Conservation (phyloP, 495 filamentous ascomycete genomes). For the Neurospora sp. region DNA sequence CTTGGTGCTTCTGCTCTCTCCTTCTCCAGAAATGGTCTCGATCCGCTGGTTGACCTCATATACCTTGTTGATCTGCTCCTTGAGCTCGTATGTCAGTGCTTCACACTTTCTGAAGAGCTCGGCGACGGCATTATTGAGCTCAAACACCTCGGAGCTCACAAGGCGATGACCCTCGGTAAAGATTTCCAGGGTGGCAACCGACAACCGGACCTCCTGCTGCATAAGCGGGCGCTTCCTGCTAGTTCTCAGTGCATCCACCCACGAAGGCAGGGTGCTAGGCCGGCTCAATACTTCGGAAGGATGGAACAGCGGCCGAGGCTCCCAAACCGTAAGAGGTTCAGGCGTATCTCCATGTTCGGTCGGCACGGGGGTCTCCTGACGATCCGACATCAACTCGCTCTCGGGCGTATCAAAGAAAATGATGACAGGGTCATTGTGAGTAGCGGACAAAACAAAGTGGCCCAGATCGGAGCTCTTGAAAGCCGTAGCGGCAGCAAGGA, state of each 20-base stretch:
- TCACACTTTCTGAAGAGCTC: conserved; percentile 76
- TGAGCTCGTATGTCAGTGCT: conserved; percentile 58
- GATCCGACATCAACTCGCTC: conserved; percentile 24
- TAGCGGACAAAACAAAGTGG: conserved; percentile 67
- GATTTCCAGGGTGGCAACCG: conserved; percentile 61
- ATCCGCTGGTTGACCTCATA: conserved; percentile 57
- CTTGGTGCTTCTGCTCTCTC: conserved; percentile 39
- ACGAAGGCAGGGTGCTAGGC: conserved; percentile 45
- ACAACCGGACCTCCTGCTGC: conserved; percentile 64
- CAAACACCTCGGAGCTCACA: conserved; percentile 61
- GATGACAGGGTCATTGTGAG: conserved; percentile 50
- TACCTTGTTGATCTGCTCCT: conserved; percentile 57
- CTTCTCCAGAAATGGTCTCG: conserved; percentile 48
- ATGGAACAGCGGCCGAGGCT: conserved; percentile 59
- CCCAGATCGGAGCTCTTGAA: conserved; percentile 67
- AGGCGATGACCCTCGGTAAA: conserved; percentile 69
- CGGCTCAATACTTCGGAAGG: conserved; percentile 55
- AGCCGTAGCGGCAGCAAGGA: conserved; percentile 51
- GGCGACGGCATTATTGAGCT: conserved; percentile 61
- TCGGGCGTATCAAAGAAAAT: conserved; percentile 57
- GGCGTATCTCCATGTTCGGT: conserved; percentile 15
- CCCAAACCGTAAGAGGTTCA: conserved; percentile 29
- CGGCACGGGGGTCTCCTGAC: conserved; percentile 16
- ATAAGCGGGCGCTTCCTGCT: conserved; percentile 49
- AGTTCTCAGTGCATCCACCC: conserved; percentile 52